Base-by-base conservation (phyloP, 768 basidiomycete genomes). In the Rhodosporidiobolus odoratus region DNA sequence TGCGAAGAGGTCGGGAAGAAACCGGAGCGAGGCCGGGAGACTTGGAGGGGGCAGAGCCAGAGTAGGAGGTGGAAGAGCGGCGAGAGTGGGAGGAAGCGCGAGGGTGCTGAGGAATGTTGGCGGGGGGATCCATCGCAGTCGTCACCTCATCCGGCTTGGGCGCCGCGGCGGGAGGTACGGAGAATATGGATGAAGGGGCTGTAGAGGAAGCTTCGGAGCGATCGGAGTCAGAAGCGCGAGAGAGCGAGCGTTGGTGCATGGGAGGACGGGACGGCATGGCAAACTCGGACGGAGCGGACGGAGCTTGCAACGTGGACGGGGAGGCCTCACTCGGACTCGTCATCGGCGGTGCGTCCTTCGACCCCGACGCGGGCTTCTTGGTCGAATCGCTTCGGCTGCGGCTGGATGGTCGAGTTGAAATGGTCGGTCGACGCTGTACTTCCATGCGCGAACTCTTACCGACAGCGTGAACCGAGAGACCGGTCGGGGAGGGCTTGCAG, bases 391-490 rank as follows among this genome's bases (percentile, higher is more conserved):
- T 27, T 4, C 50, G 23, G 50, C 1, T 30, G 7, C 7, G 34
- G 48, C 47, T 48, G 23, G 45, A 38, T 9, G 63, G 45, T 25
- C 40, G 38, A 1, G 34, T 45, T 3, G 54, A 21, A 2, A 23
- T 19, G 32, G 65, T 30, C 7, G 41, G 23, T 7, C 60, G 69
- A 4, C 45, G 56, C 59, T 62, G 53, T 74, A 87, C 83, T 15
- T 86, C 79, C 83, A 92, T 86, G 62, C 88, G 85, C 19, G 87
- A 85, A 77, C 95, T 95, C 81, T 89, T 91, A 35, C 92, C 92
- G 12, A 96, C 85, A 3, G 93, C 90, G 75, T 96, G 91, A 13
- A 75, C 80, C 53, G 45, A 70, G 66, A 69, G 65, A 67, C 67
- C 78, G 72, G 19, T 64, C 40, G 40, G 77, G 61, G 7, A 76